Evolutionary conservation across 2,329 filamentous ascomycete species (phyloP).

Genomic region (Gnomoniopsis smithogilvyi): DNA sequence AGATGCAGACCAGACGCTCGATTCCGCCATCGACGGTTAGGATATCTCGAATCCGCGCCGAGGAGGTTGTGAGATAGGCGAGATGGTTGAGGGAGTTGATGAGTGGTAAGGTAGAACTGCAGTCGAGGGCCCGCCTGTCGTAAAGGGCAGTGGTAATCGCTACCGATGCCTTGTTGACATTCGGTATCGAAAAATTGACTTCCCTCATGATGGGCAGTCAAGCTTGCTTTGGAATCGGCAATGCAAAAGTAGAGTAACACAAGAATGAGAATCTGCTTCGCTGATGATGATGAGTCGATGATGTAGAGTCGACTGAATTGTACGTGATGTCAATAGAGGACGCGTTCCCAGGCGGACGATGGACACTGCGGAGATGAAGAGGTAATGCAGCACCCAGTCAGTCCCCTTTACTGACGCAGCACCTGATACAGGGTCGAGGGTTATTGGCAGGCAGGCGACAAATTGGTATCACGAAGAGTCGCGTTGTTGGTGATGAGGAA

Average conservation of each 20-base stretch:
- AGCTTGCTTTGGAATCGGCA: background rate
- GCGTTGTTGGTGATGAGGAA: background rate
- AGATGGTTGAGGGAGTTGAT: constrained; percentile 99
- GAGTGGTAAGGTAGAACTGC: constrained; percentile 92
- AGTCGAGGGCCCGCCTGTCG: constrained; percentile 94
- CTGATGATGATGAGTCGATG: no score
- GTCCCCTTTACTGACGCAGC: constrained; percentile 7
- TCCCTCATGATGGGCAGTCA: constrained; percentile 77
- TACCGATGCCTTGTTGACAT: constrained; percentile 89
- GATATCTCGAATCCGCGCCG: constrained; percentile 94
- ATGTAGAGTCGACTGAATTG: background rate
- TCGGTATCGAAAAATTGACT: constrained; percentile 97
- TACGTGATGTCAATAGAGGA: background rate
- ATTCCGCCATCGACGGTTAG: constrained; percentile 98
- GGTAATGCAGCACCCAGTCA: background rate
- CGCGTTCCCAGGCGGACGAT: background rate
- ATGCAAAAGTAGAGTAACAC: background rate
- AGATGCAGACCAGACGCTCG: constrained; percentile 91
- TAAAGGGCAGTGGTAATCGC: constrained; percentile 98
- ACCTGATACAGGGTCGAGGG: constrained; percentile 12
- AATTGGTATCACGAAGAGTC: background rate
- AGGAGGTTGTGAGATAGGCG: constrained; percentile 96
- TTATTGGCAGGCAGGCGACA: background rate
- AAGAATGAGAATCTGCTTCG: no score
- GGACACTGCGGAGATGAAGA: constrained; percentile 8